Evolutionary conservation across 2,329 filamentous ascomycete genomes (phyloP).

Genomic region (Ophiostoma himal-ulmi): DNA sequence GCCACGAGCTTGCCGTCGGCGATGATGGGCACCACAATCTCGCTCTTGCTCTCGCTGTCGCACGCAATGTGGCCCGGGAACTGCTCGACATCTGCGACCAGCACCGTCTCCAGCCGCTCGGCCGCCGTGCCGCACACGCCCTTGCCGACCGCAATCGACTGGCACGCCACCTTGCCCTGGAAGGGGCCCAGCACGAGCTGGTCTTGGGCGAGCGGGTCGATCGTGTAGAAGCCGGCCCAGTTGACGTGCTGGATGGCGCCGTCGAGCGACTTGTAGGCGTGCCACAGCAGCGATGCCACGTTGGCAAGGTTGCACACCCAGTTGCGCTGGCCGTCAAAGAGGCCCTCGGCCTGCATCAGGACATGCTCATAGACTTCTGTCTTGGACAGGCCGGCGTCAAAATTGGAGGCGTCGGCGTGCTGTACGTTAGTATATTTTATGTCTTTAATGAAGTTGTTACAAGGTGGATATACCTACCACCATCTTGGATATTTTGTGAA

Average conservation of each 20-base stretch:
- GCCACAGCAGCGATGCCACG: conserved; percentile 68
- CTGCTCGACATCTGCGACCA: conserved; percentile 62
- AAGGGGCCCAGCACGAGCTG: conserved; percentile 74
- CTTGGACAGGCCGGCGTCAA: conserved; percentile 60
- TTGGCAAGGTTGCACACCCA: conserved; percentile 79
- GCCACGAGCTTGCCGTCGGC: conserved; percentile 37
- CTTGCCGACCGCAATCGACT: conserved; percentile 65
- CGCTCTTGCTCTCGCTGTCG: conserved; percentile 67
- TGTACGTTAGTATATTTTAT: conserved; percentile 39
- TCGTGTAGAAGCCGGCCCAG: conserved; percentile 75
- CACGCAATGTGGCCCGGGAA: conserved; percentile 81
- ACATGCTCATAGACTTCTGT: conserved; percentile 69
- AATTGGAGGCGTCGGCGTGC: conserved; percentile 74
- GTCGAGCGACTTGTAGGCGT: conserved; percentile 68
- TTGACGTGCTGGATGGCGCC: conserved; percentile 63
- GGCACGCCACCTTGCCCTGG: conserved; percentile 73
- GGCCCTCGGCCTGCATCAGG: conserved; percentile 60
- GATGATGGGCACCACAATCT: conserved; percentile 74
- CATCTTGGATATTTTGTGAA: conserved; percentile 9
- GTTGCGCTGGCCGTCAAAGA: conserved; percentile 69
- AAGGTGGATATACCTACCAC: conserved; percentile 9
- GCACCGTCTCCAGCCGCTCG: conserved; percentile 52
- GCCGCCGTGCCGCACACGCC: conserved; percentile 74
- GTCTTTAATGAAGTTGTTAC: background rate
- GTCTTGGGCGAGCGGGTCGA: conserved; percentile 39